Percentiles rank a stretch among this genome's conserved stretches.
These are phyloP conservation scores for Balakata baccata DNA, from an alignment of 345 rosid species.

Conservation along the genomic window DNA sequence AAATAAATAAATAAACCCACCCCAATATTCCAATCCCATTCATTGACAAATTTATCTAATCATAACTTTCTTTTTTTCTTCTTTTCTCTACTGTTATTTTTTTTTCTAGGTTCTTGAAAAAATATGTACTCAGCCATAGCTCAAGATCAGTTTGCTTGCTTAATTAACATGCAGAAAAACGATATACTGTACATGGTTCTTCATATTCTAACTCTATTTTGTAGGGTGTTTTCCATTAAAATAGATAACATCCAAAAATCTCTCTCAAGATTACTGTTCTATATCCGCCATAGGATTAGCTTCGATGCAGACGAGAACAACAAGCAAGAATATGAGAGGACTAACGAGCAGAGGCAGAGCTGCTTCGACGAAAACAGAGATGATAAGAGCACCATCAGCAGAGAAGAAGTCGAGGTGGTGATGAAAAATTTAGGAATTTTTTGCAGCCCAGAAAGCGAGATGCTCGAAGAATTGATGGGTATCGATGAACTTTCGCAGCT, in stretches of 20 bases:
- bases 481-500: conserved; percentile 44
- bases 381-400: conserved; percentile 32
- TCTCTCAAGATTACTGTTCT: conserved; percentile 41
- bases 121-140: conserved; percentile 5
- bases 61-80: not conserved
- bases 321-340: not conserved
- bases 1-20: too few relatives aligned
- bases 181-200: conserved; percentile 27
- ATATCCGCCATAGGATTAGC: conserved; percentile 25
- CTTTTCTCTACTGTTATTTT: too few relatives aligned
- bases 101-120: too few relatives aligned
- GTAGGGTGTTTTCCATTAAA: conserved; percentile 20
- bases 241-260: conserved; percentile 22
- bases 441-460: conserved; percentile 38
- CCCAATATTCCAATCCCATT: too few relatives aligned
- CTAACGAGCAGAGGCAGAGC: too few relatives aligned
- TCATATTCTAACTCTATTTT: conserved; percentile 28
- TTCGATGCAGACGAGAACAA: conserved; percentile 17
- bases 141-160: conserved; percentile 10
- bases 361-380: not conserved
- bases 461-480: conserved; percentile 33
- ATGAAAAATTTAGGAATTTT: conserved; percentile 57
- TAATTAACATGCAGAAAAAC: conserved; percentile 32
- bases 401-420: conserved; percentile 60
- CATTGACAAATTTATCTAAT: too few relatives aligned